phyloP scores from a whole-genome alignment of 2,329 filamentous ascomycete species.

The Alternaria longipes region DNA sequence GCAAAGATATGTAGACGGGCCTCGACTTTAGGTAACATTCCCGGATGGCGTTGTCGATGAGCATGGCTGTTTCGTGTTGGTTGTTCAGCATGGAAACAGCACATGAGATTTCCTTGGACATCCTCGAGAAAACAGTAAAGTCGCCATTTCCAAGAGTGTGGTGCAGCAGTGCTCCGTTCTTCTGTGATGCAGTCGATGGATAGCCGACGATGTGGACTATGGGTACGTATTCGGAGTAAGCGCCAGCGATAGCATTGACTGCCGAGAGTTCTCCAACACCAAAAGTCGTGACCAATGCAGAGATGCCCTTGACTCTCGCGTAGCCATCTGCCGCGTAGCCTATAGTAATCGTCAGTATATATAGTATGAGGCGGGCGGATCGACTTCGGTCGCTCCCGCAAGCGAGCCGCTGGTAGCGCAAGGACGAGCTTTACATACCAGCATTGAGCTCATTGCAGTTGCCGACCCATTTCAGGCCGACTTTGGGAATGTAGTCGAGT shows the following conservation, averaged over 20 bases:
- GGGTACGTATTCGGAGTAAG: constrained; percentile 58
- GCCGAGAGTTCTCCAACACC: constrained; percentile 60
- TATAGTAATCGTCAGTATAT: constrained; percentile 22
- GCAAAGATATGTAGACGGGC: constrained; percentile 85
- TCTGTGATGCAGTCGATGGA: constrained; percentile 53
- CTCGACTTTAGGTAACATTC: constrained; percentile 78
- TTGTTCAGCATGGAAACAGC: constrained; percentile 75
- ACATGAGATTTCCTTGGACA: constrained; percentile 77
- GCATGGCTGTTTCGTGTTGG: constrained; percentile 72
- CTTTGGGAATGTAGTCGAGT: constrained; percentile 66
- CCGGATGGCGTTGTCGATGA: constrained; percentile 80
- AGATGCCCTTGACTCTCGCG: constrained; percentile 57
- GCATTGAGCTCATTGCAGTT: constrained; percentile 71
- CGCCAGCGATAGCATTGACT: constrained; percentile 59
- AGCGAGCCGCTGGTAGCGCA: constrained; percentile 3
- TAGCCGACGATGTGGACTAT: constrained; percentile 60
- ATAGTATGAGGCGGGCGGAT: background rate
- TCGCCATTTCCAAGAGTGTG: constrained; percentile 67
- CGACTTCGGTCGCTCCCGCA: constrained; percentile 6
- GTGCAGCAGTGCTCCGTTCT: constrained; percentile 55
- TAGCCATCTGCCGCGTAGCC: constrained; percentile 60
- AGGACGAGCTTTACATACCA: constrained; percentile 47
- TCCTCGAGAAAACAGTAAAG: constrained; percentile 83
- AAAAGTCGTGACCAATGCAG: constrained; percentile 59
- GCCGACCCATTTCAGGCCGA: constrained; percentile 66